Percentiles rank a stretch among this genome's conserved stretches.
These are phyloP conservation scores for Candida saitoana DNA, from an alignment of 805 yeast genomes.

Conservation along the genomic window DNA sequence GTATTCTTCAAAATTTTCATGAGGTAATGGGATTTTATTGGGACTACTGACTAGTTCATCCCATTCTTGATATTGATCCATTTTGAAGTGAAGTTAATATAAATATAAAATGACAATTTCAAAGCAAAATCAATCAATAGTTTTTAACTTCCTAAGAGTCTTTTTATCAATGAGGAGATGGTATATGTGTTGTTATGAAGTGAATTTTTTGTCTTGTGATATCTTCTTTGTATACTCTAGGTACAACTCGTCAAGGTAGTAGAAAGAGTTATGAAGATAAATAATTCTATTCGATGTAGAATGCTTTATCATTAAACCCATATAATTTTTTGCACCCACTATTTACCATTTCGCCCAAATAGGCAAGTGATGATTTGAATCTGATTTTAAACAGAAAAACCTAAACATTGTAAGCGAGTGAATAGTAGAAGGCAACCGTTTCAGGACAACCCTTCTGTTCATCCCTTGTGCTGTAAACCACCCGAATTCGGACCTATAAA, in stretches of 20 bases:
- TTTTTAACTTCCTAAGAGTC: too few species aligned
- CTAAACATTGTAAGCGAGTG: neutral
- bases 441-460: neutral
- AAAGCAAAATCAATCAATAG: too few species aligned
- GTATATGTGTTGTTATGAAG: too few species aligned
- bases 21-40: conserved; percentile 46
- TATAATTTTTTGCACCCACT: conserved; percentile 4
- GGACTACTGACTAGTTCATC: conserved; percentile 20
- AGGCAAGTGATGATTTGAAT: conserved; percentile 1
- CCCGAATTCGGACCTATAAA: too few species aligned
- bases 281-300: neutral
- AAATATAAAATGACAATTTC: too few species aligned
- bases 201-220: neutral
- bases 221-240: neutral
- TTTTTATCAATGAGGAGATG: too few species aligned
- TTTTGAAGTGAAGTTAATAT: conserved; percentile 7
- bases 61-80: conserved; percentile 27
- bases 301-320: neutral
- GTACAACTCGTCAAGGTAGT: neutral
- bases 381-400: neutral
- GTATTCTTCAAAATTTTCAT: conserved; percentile 51
- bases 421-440: neutral
- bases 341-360: conserved; percentile 2
- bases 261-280: neutral
- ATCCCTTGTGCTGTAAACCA: neutral